Base-by-base conservation (phyloP, 2,329 filamentous ascomycete genomes). In the Pseudogymnoascus verrucosus region DNA sequence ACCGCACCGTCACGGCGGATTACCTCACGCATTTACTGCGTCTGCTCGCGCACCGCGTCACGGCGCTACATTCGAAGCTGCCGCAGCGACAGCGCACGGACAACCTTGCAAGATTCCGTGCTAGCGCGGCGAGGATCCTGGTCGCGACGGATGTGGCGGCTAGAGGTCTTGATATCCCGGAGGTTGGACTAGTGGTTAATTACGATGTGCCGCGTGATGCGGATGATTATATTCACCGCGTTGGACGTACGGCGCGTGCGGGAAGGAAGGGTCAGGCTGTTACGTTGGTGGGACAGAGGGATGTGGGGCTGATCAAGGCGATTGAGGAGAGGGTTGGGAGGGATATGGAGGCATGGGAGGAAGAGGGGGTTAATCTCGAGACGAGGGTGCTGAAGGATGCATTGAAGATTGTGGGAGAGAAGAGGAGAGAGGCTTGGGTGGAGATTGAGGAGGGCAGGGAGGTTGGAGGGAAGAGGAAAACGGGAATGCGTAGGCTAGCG, bases 171-270 rank as follows among this genome's bases (percentile, higher is more conserved):
- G 95, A 99, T 78, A 97, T 99, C 66, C 93, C 93, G 1, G 90
- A 92, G 69, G 93, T 98, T 5, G 88, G 84, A 63, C 77, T 98
- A 14, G 95, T 99, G 2, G 79, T 99, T 72, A 98, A 99, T 77
- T 99, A 93, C 76, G 95, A 99, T 73, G 86, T 99, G 0, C 95
- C 95, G 0, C 87, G 93, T n/a, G 91, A 97, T 73, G 91, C 93
- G 2, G 93, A 97, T 74, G 93, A 97, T 76, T 99, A 99, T 75
- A 95, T 99, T 68, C 95, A 99, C 78, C 87, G 95, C 11, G 93
- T 97, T 61, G 95, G 95, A 74, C 89, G 95, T 77, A 99, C 95
- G 11, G 95, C 95, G 3, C 88, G 95, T 83, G 95, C 95, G 0
- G 95, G 95, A 0, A 84, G 92, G 51, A 82, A 81, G 62, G 95